A percentile compares a stretch with the other conserved stretches of the same genome.
Conservation (phyloP, 805 yeast genomes). For the Sugiyamaella mastotermitis region DNA sequence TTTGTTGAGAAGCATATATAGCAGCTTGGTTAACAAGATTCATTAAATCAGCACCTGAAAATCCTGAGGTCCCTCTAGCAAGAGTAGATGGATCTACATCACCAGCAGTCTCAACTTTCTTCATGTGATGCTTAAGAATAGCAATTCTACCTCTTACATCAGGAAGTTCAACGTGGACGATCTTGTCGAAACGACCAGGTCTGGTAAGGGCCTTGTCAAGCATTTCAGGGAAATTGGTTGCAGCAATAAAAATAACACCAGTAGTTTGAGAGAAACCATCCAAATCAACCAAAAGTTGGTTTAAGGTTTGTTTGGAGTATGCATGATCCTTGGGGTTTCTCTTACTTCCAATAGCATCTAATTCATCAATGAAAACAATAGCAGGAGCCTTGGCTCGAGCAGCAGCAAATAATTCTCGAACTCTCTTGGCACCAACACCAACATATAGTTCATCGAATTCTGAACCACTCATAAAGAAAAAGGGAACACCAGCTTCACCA, state of each 20-base stretch:
- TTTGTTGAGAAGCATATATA: slow-evolving; percentile 87
- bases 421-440: slow-evolving; percentile 98
- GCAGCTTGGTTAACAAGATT: slow-evolving; percentile 98
- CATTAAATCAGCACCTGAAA: slow-evolving; percentile 96
- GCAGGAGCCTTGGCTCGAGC: slow-evolving; percentile 97
- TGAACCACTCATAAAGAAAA: slow-evolving; percentile 96
- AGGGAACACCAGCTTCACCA: slow-evolving; percentile 98
- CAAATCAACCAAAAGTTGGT: slow-evolving; percentile 89
- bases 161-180: slow-evolving; percentile 91
- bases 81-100: slow-evolving; percentile 83
- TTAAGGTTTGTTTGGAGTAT: slow-evolving; percentile 93
- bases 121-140: slow-evolving; percentile 85
- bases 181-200: slow-evolving; percentile 97
- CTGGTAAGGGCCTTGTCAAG: slow-evolving; percentile 95
- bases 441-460: slow-evolving; percentile 97
- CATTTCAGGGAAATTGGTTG: slow-evolving; percentile 96
- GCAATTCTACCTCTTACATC: slow-evolving; percentile 97
- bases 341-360: slow-evolving; percentile 98
- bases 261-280: slow-evolving; percentile 88
- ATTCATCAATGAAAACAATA: slow-evolving; percentile 92
- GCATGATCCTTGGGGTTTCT: slow-evolving; percentile 98
- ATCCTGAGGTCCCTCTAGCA: slow-evolving; percentile 97
- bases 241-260: slow-evolving; percentile 95
- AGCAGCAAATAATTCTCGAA: slow-evolving; percentile 86
- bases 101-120: slow-evolving; percentile 77